Evolutionary conservation across 257 asterid species (phyloP).

Genomic region (Gentiana macrophylla): DNA sequence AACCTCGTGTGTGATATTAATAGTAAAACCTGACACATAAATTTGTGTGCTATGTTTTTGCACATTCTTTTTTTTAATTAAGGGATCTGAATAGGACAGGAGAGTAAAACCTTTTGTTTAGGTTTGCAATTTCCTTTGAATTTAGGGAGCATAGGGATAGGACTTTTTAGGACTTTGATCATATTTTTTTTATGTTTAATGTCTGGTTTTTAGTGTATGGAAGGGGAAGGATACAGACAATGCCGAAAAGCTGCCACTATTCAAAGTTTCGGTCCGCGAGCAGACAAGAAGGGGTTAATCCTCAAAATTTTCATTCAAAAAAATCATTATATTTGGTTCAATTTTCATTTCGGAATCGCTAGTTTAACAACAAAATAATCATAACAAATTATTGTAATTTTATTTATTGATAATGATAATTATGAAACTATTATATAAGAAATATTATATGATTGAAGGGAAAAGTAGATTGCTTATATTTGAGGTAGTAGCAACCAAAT

Average conservation of each 20-base stretch:
- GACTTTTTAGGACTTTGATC: constrained; percentile 32
- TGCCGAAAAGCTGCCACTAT: constrained; percentile 69
- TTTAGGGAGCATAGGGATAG: constrained; percentile 36
- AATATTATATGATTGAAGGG: no score
- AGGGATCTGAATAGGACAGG: constrained; percentile 11
- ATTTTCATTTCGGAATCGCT: no score
- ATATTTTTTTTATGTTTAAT: constrained; percentile 27
- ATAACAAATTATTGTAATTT: no score
- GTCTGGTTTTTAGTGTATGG: constrained; percentile 42
- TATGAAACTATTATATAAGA: no score
- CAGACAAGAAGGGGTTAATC: constrained; percentile 35
- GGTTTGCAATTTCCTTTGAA: constrained; percentile 36
- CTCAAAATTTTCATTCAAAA: constrained; percentile 19
- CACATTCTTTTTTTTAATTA: not conserved
- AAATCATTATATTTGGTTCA: not conserved
- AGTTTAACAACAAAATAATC: no score
- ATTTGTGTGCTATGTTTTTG: not conserved
- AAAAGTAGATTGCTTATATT: no score
- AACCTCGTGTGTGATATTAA: constrained; percentile 14
- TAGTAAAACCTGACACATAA: constrained; percentile 1
- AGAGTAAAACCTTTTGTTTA: constrained; percentile 13
- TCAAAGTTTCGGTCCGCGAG: constrained; percentile 61
- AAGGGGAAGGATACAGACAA: constrained; percentile 26
- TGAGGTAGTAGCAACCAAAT: no score
- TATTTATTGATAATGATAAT: no score